Evolutionary conservation across 495 filamentous ascomycete genomes (phyloP).

Genomic region (Hypoxylon cercidicola): DNA sequence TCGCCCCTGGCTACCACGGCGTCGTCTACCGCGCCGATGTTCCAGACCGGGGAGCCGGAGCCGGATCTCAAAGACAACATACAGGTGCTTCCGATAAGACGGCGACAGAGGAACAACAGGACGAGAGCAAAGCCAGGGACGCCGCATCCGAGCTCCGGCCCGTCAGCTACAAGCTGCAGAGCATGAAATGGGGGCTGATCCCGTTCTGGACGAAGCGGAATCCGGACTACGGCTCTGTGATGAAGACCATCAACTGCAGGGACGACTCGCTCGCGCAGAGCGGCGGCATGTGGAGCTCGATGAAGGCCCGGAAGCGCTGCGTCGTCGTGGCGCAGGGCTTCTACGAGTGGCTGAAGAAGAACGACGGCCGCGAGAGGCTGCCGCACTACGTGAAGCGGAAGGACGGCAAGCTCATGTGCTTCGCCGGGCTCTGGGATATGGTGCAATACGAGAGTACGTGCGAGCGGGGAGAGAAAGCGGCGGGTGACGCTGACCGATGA

Average conservation of each 20-base stretch:
- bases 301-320: conserved; percentile 90
- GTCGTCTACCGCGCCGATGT: conserved; percentile 85
- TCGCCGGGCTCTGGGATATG: conserved; percentile 93
- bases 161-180: conserved; percentile 81
- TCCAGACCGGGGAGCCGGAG: conserved; percentile 65
- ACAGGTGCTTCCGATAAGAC: conserved; percentile 13
- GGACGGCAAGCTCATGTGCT: conserved; percentile 85
- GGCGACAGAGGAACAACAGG: conserved; percentile 27
- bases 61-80: conserved; percentile 47
- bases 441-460: conserved; percentile 77
- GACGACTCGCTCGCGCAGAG: conserved; percentile 84
- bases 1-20: conserved; percentile 87
- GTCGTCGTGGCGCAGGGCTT: conserved; percentile 90
- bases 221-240: conserved; percentile 75
- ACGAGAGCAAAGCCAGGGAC: conserved; percentile 20
- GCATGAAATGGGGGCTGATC: conserved; percentile 74
- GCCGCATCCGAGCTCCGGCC: conserved; percentile 1
- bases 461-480: background rate
- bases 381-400: conserved; percentile 84
- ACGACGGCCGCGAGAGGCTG: conserved; percentile 77
- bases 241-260: conserved; percentile 95
- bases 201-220: conserved; percentile 92
- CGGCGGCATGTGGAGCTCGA: conserved; percentile 87
- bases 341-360: conserved; percentile 94
- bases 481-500: conserved; percentile 45